Base-by-base conservation (phyloP, 2,329 filamentous ascomycete species). In the Fusarium tjaetaba region DNA sequence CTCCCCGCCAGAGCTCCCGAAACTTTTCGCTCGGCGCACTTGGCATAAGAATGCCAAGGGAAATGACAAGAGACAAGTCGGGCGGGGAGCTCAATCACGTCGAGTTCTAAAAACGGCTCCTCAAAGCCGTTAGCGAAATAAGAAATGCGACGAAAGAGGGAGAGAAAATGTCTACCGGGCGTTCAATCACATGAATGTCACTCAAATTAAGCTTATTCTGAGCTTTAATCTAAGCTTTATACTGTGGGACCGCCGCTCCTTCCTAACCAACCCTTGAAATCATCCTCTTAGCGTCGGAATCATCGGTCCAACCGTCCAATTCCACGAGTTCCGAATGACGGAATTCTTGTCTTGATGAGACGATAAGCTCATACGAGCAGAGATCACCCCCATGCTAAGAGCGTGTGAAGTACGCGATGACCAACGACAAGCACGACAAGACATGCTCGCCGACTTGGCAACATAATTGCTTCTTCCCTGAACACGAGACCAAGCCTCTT, bases 291-390 rank as follows among this genome's bases (percentile, higher is more conserved):
- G 70, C 65, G 65, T 56, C 59, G 55, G 61, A 61, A 20, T 43
- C 38, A 49, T 70, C 69, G 41, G 51, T 22, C 20, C 32, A 43
- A 55, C 70, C 39, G 51, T 53, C 51, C 45, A 43, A 55, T 61
- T 65, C 42, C 51, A 73, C 65, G 70, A 70, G 55, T 67, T 73
- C 66, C 66, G 61, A 48, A 73, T 73, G 59, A 73, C 59, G 71
- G 61, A 70, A 73, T 73, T 46, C 38, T 41, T 26, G 34, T 22
- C 24, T 11, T 55, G 22, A 73, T 73, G 66, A 70, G 70, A 62
- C 36, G 55, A 73, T 71, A 30, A 53, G 55, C 62, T 71, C 2
- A 41, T 62, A 62, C 10, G 5, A 55, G 67, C 20, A 51, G 34
- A 67, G 41, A 61, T 71, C 43, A 15, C 32, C 68, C 39, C 56